Percentiles rank a stretch among this genome's conserved stretches.
Conservation (phyloP, 1,284 basidiomycete species). For the Microstroma glucosiphilum region DNA sequence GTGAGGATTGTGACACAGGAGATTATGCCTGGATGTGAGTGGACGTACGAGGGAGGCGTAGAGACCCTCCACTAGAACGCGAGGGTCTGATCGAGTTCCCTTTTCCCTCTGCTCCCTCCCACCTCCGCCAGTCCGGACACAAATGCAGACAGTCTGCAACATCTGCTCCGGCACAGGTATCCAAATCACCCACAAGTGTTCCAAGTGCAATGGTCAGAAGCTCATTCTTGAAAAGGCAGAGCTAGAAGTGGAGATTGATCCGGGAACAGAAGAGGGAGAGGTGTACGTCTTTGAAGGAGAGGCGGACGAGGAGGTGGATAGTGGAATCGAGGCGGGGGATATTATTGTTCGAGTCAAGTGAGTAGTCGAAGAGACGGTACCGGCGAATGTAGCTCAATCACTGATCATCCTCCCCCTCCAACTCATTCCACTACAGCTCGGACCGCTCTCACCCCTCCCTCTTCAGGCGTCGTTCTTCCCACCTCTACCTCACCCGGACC, state of each 20-base stretch:
- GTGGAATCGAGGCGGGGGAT: conserved; percentile 39
- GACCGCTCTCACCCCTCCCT: conserved; percentile 18
- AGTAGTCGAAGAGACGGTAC: conserved; percentile 7
- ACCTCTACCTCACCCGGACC: conserved; percentile 40
- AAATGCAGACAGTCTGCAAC: conserved; percentile 35
- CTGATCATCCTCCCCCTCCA: neutral
- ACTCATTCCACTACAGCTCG: too few relatives aligned
- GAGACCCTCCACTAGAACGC: neutral
- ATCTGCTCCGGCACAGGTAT: conserved; percentile 39
- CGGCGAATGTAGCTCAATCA: neutral
- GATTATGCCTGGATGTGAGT: conserved; percentile 48
- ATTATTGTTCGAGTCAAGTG: conserved; percentile 39
- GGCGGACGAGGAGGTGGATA: conserved; percentile 43
- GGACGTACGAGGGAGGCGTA: neutral
- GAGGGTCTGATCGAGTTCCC: neutral
- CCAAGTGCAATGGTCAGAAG: conserved; percentile 39
- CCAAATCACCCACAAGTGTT: conserved; percentile 36
- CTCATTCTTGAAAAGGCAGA: conserved; percentile 34
- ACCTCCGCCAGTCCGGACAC: neutral
- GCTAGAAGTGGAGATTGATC: conserved; percentile 42
- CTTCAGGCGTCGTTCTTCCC: conserved; percentile 35
- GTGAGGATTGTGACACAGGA: conserved; percentile 45
- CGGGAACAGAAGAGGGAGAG: conserved; percentile 39
- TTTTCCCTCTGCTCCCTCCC: neutral
- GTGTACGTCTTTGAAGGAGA: conserved; percentile 42